phyloP scores from a whole-genome alignment of 73 alveolate species.

The Tetrahymena elliotti region DNA sequence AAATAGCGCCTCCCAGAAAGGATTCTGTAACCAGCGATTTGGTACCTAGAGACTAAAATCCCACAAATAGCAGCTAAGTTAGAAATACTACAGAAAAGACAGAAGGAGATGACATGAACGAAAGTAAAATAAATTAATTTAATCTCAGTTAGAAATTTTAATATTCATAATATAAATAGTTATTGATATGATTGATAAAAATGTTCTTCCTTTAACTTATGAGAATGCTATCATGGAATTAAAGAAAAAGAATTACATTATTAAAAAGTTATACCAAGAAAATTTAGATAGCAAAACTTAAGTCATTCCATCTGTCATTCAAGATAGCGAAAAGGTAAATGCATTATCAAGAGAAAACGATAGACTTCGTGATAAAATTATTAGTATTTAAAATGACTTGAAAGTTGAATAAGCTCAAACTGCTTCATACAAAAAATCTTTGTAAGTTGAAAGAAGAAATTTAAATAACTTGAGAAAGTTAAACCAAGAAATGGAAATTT shows the following conservation, averaged over 20 bases:
- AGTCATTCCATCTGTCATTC: background rate
- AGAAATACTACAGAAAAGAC: background rate
- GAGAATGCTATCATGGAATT: background rate
- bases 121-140: background rate
- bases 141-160: background rate
- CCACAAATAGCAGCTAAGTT: background rate
- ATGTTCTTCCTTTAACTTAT: background rate
- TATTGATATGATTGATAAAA: background rate
- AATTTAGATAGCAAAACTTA: background rate
- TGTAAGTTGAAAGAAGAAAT: background rate
- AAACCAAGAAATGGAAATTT: background rate
- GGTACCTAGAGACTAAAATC: background rate
- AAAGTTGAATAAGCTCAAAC: background rate
- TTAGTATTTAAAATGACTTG: background rate
- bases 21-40: background rate
- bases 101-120: background rate
- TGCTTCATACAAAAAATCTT: background rate
- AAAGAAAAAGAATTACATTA: background rate
- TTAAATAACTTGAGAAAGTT: background rate
- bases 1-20: background rate
- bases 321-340: background rate
- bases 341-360: background rate
- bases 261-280: background rate
- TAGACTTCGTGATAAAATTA: background rate
- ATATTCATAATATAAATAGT: background rate